Conservation (phyloP, 108 stramenopile genomes). For the Cyclotella sp. region DNA sequence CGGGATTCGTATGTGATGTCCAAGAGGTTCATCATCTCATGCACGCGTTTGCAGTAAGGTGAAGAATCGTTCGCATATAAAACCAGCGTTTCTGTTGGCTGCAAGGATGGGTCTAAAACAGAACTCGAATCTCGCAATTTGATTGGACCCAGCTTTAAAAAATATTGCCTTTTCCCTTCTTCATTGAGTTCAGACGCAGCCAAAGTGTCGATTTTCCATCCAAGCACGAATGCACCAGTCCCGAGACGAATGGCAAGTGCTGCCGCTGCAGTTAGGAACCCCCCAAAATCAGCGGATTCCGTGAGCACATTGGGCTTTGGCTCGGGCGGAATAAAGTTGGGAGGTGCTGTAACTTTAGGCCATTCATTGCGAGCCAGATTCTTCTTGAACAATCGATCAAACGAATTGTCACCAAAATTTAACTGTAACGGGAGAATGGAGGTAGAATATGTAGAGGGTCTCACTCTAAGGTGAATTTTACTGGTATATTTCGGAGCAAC, state of each 20-base stretch:
- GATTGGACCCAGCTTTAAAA: conserved; percentile 64
- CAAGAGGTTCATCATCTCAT: conserved; percentile 85
- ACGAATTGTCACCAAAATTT: neutral
- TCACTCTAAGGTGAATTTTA: no score
- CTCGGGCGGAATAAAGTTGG: conserved; percentile 63
- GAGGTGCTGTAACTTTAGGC: conserved; percentile 61
- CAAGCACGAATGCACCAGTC: conserved; percentile 73
- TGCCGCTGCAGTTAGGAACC: conserved; percentile 44
- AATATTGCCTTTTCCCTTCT: conserved; percentile 46
- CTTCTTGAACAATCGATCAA: conserved; percentile 9
- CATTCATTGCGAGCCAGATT: conserved; percentile 3
- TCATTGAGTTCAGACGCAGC: conserved; percentile 38
- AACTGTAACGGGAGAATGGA: neutral
- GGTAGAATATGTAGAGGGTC: no score
- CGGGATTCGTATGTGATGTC: conserved; percentile 82
- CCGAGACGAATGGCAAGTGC: conserved; percentile 67
- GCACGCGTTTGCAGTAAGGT: conserved; percentile 87
- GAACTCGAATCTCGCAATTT: conserved; percentile 72
- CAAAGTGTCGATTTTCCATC: conserved; percentile 71
- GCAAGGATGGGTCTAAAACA: conserved; percentile 53
- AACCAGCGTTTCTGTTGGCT: conserved; percentile 73
- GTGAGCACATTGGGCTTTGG: conserved; percentile 66
- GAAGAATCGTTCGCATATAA: conserved; percentile 91
- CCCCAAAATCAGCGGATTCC: conserved; percentile 47
- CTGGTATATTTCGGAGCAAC: no score